Evolutionary conservation across 495 filamentous ascomycete species (phyloP).

Genomic region (Penicillium cosmopolitanum): DNA sequence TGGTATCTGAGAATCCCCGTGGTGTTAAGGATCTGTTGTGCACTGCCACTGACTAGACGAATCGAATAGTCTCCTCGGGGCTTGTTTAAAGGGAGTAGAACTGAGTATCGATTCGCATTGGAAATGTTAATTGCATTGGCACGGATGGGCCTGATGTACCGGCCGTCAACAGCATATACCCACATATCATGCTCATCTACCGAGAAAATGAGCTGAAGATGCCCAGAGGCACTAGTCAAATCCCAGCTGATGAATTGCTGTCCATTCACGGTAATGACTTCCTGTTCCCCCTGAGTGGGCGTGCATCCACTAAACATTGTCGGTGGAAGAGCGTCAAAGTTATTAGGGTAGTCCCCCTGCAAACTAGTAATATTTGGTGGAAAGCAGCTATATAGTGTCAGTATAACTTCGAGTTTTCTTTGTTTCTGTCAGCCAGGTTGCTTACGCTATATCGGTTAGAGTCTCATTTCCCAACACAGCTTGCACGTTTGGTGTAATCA

Average conservation of each 20-base stretch:
- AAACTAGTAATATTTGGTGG: slow-evolving; percentile 20
- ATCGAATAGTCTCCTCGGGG: slow-evolving; percentile 40
- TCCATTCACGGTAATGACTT: slow-evolving; percentile 32
- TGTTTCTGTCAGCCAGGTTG: background rate
- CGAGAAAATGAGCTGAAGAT: slow-evolving; percentile 33
- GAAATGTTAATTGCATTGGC: slow-evolving; percentile 39
- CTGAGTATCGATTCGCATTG: slow-evolving; percentile 42
- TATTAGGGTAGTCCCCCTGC: slow-evolving; percentile 28
- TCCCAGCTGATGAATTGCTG: slow-evolving; percentile 38
- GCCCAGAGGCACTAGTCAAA: slow-evolving; percentile 31
- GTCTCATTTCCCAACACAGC: slow-evolving; percentile 30
- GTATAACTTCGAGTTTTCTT: background rate
- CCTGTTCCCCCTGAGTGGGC: slow-evolving; percentile 31
- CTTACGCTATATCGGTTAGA: slow-evolving; percentile 56
- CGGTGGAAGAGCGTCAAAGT: slow-evolving; percentile 24
- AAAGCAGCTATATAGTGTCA: slow-evolving; percentile 22
- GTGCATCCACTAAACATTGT: slow-evolving; percentile 38
- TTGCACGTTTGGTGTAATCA: slow-evolving; percentile 33
- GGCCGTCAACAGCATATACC: slow-evolving; percentile 48
- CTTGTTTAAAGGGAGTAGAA: slow-evolving; percentile 41
- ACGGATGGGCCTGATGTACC: slow-evolving; percentile 37
- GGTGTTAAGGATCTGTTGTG: slow-evolving; percentile 41
- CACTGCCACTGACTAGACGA: slow-evolving; percentile 35
- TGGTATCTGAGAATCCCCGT: slow-evolving; percentile 37
- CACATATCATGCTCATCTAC: slow-evolving; percentile 49